These are phyloP conservation scores for Aspergillus ruber DNA, from an alignment of 2,329 filamentous ascomycete genomes.

Conservation along the genomic window DNA sequence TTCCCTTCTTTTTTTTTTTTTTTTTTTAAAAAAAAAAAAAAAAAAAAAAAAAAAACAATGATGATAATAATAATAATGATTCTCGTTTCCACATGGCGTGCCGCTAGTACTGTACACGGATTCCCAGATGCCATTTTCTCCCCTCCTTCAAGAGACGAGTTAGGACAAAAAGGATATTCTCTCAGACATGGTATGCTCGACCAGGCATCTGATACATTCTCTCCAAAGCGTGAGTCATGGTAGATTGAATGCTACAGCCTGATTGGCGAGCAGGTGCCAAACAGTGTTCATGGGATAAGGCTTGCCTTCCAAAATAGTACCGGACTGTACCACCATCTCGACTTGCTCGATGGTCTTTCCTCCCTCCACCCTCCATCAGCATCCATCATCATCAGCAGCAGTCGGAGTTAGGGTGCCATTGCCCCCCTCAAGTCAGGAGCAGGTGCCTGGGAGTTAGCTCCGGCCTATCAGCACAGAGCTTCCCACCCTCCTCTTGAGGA, in stretches of 20 bases:
- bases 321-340: conserved; percentile 20
- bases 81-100: background rate
- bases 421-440: background rate
- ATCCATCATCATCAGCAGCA: background rate
- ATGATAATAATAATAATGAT: no score
- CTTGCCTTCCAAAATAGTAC: conserved; percentile 7
- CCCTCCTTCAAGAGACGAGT: background rate
- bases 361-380: conserved; percentile 5
- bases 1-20: no score
- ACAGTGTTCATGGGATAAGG: conserved; percentile 20
- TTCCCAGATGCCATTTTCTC: background rate
- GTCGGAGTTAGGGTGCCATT: background rate
- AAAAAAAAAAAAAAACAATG: no score
- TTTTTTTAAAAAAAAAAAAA: no score
- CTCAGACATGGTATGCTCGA: conserved; percentile 12
- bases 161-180: conserved; percentile 4
- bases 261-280: conserved; percentile 19
- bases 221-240: conserved; percentile 18
- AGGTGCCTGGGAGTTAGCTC: background rate
- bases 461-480: background rate
- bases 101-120: background rate
- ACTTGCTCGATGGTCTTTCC: background rate
- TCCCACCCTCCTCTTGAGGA: background rate
- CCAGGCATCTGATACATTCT: conserved; percentile 16
- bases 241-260: conserved; percentile 11